phyloP scores from a whole-genome alignment of 73 alveolate species.

The Paramecium pentaurelia region DNA sequence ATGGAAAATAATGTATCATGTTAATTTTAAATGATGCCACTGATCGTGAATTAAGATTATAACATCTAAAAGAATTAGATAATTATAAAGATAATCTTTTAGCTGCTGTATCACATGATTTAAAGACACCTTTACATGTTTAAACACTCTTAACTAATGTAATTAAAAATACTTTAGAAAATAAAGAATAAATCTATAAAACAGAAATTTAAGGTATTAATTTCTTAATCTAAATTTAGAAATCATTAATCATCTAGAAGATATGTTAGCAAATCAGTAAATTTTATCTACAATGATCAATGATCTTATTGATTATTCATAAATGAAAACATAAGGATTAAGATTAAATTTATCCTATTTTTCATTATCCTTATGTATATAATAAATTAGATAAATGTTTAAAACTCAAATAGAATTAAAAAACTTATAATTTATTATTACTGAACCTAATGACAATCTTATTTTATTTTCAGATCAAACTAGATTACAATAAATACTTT shows the following conservation, averaged over 20 bases:
- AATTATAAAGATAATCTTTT: conserved; percentile 20
- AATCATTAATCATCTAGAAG: neutral
- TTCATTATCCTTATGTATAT: neutral
- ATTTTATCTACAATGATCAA: conserved; percentile 1
- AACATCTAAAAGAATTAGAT: conserved; percentile 27
- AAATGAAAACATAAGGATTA: neutral
- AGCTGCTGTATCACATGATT: conserved; percentile 36
- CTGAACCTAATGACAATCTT: neutral
- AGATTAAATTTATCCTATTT: conserved; percentile 2
- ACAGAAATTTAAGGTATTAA: neutral
- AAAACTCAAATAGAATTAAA: neutral
- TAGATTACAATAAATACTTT: neutral
- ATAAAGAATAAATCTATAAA: neutral
- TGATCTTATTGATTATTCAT: conserved; percentile 13
- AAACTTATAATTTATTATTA: neutral
- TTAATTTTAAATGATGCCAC: conserved; percentile 13
- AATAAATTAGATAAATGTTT: neutral
- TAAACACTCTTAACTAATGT: neutral
- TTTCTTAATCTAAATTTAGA: neutral
- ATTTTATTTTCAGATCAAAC: neutral
- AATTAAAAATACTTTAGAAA: neutral
- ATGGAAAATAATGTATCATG: conserved; percentile 26
- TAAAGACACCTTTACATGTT: conserved; percentile 26
- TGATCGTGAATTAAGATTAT: neutral
- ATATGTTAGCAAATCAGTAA: neutral